phyloP scores from a whole-genome alignment of 2,329 filamentous ascomycete species.

The Fusarium sp. region DNA sequence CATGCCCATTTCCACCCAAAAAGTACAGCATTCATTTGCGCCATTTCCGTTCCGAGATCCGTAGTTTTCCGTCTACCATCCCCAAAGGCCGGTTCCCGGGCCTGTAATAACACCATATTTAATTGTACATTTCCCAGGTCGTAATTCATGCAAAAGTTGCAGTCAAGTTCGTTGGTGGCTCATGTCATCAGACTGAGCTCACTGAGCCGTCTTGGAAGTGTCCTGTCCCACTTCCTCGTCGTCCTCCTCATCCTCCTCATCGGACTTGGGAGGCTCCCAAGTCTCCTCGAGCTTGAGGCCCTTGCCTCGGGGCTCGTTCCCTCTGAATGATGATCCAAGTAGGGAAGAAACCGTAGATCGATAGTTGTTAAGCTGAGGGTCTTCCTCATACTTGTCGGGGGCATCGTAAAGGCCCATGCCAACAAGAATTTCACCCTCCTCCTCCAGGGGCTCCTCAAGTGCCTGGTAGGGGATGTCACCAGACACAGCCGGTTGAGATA shows the following conservation, averaged over 20 bases:
- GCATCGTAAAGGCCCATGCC: slow-evolving; percentile 85
- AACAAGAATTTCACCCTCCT: slow-evolving; percentile 79
- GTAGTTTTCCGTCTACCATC: slow-evolving; percentile 8
- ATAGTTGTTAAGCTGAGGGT: slow-evolving; percentile 66
- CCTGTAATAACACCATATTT: slow-evolving; percentile 8
- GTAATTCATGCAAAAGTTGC: slow-evolving; percentile 29
- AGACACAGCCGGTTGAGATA: slow-evolving; percentile 58
- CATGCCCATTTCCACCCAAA: slow-evolving; percentile 8
- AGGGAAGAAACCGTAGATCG: slow-evolving; percentile 66
- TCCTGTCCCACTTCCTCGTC: slow-evolving; percentile 56
- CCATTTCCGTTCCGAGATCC: slow-evolving; percentile 19
- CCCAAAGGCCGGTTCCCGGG: slow-evolving; percentile 11
- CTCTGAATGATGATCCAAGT: slow-evolving; percentile 61
- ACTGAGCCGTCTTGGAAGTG: neutral
- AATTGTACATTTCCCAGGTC: slow-evolving; percentile 36
- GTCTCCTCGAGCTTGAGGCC: slow-evolving; percentile 86
- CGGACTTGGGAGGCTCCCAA: slow-evolving; percentile 76
- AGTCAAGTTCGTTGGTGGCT: neutral
- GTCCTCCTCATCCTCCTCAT: slow-evolving; percentile 67
- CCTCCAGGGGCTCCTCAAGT: slow-evolving; percentile 61
- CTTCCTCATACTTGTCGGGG: slow-evolving; percentile 67
- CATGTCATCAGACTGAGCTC: neutral
- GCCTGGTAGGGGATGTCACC: slow-evolving; percentile 65
- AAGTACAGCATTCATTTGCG: slow-evolving; percentile 21
- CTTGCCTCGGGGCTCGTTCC: slow-evolving; percentile 69